Evolutionary conservation across 116 monocot species (phyloP).

Genomic region (Papilionanthe hybrid): DNA sequence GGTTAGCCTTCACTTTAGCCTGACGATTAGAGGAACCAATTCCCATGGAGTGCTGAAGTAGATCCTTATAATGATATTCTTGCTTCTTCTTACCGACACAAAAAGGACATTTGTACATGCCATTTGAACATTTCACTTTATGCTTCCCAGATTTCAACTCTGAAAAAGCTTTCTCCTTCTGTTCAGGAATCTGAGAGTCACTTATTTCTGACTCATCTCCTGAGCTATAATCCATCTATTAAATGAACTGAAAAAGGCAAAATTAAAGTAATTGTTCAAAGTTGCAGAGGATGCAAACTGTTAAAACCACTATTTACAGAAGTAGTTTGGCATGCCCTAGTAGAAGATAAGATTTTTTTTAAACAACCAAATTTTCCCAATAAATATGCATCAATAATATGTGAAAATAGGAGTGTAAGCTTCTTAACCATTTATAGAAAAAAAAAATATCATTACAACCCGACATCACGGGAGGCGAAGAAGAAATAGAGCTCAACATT

Average conservation of each 20-base stretch:
- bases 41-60: constrained; percentile 35
- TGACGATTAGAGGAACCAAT: constrained; percentile 39
- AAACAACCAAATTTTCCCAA: not conserved
- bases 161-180: constrained; percentile 12
- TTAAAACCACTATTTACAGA: not conserved
- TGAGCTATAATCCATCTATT: constrained; percentile 20
- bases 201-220: constrained; percentile 25
- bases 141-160: constrained; percentile 12
- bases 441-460: too few species aligned
- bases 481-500: too few species aligned
- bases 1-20: constrained; percentile 42
- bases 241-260: not conserved
- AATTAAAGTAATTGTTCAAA: not conserved
- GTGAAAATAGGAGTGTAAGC: too few species aligned
- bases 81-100: constrained; percentile 41
- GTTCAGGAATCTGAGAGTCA: constrained; percentile 36
- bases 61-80: constrained; percentile 45
- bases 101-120: constrained; percentile 39
- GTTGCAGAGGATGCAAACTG: not conserved
- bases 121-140: constrained; percentile 16
- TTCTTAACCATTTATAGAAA: too few species aligned
- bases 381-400: too few species aligned
- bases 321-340: not conserved
- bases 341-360: not conserved
- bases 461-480: too few species aligned